Evolutionary conservation across 2,329 filamentous ascomycete genomes (phyloP).

Genomic region (Colletotrichum sp.): DNA sequence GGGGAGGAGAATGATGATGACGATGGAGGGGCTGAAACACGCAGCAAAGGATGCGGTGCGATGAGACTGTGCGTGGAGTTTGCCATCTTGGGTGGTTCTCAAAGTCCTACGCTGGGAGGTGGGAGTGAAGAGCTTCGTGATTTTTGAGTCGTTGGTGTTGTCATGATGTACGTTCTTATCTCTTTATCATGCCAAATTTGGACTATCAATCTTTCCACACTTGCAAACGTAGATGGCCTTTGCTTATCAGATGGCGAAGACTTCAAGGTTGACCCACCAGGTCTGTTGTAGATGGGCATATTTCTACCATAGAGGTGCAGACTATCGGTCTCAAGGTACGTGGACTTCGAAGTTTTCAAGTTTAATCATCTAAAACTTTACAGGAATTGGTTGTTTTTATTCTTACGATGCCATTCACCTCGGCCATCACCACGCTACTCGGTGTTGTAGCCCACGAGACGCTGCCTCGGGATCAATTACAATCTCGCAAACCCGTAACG

Average conservation of each 20-base stretch:
- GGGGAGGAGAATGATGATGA: background rate
- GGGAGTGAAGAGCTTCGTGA: rapidly evolving
- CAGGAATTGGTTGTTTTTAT: no score
- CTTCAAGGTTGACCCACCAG: background rate
- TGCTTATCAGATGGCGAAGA: background rate
- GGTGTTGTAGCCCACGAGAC: no score
- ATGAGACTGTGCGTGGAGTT: background rate
- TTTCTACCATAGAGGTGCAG: background rate
- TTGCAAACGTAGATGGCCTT: background rate
- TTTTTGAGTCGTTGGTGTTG: background rate
- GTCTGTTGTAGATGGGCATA: background rate
- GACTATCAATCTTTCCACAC: no score
- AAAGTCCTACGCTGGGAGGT: rapidly evolving
- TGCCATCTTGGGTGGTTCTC: background rate
- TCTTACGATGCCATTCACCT: no score
- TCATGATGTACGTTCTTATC: background rate
- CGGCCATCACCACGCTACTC: no score
- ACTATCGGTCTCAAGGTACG: background rate
- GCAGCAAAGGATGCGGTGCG: background rate
- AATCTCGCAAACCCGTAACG: no score
- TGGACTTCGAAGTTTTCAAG: no score
- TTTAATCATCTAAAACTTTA: no score
- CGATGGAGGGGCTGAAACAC: background rate
- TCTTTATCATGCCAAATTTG: no score
- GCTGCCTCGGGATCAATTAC: no score